Base-by-base conservation (phyloP, 2,329 filamentous ascomycete genomes). In the Tothia fuscella region DNA sequence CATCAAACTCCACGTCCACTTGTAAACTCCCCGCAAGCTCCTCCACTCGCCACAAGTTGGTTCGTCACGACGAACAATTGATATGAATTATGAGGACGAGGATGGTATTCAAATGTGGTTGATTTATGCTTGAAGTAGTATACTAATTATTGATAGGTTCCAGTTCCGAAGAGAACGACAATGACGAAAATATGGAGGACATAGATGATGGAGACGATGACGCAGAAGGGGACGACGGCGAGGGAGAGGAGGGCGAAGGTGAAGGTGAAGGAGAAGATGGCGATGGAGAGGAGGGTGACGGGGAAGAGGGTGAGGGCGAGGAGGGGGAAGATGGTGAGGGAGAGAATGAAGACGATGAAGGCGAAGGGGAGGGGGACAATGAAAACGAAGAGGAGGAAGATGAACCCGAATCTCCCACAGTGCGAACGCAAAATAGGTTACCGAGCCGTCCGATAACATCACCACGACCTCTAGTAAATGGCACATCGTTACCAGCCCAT, bases 161-260 rank as follows among this genome's bases (percentile, higher is more conserved):
- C 16, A 33, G 32, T 19, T 36, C 32, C 19, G 22, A 44, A 14
- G 61, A 65, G 39, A 60, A 62, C 47, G 62, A 68, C 42, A 59
- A 58, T 30, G 65, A 68, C 53, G 60, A 62, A 50, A 55, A 56
- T 29, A 62, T 58, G 26, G 62, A 64, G 28, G 64, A 67, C 42
- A 63, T 63, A 10, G 60, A 55, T 35, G 58, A 56, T 29, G 55
- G 51, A 44, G 63, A 64, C 33, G 60, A 55, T 25, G 62, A 62
- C 14, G 57, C 50, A 2, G 61, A 59, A 13, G 55, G 57, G 10
- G 58, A 59, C 17, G 58, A 59, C 17, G 60, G 60, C 28, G 54
- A 48, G 24, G 54, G 54, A 13, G 49, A 47, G 7, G 55, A 53
- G 32, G 56, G 47, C 24, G 62, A 64, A 21, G 62, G 54, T 4